These are phyloP conservation scores for Tylopilus plumbeoviolaceoides DNA, from an alignment of 768 basidiomycete species.

Conservation along the genomic window DNA sequence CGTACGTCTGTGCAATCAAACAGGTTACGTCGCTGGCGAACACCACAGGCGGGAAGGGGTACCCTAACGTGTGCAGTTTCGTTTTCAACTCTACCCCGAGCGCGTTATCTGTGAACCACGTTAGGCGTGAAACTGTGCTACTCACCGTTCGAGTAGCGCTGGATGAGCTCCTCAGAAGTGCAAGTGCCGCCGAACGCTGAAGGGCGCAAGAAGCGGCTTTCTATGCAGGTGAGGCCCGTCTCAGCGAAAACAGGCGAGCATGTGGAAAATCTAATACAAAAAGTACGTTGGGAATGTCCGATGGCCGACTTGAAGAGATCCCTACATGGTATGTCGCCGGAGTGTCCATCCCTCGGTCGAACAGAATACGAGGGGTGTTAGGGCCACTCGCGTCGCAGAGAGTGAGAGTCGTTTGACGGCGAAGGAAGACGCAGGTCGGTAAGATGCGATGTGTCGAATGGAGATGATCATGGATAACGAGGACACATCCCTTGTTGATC, in stretches of 20 bases:
- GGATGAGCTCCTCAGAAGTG: not conserved
- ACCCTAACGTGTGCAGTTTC: slow-evolving; percentile 37
- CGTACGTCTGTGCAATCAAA: slow-evolving; percentile 50
- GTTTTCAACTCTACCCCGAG: not conserved
- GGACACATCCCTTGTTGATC: not conserved
- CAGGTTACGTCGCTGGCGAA: slow-evolving; percentile 40
- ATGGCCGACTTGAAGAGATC: not conserved
- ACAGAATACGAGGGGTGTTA: not conserved
- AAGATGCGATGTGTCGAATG: not conserved
- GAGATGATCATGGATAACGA: not conserved
- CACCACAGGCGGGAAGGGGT: slow-evolving; percentile 43
- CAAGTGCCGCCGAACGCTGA: not conserved
- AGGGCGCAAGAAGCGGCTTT: slow-evolving; percentile 37
- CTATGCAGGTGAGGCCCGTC: slow-evolving; percentile 47
- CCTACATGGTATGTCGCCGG: slow-evolving; percentile 36
- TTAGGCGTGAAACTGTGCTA: not conserved
- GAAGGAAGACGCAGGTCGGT: not conserved
- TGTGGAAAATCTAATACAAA: slow-evolving; percentile 20
- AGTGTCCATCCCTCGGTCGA: slow-evolving; percentile 37
- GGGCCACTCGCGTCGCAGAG: not conserved
- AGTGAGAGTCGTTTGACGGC: not conserved
- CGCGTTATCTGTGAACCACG: not conserved
- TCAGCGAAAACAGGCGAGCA: slow-evolving; percentile 41
- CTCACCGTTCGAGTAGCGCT: slow-evolving; percentile 34
- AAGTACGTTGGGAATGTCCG: not conserved